These are phyloP conservation scores for Prunella vulgaris DNA, from an alignment of 257 asterid species.

Conservation along the genomic window DNA sequence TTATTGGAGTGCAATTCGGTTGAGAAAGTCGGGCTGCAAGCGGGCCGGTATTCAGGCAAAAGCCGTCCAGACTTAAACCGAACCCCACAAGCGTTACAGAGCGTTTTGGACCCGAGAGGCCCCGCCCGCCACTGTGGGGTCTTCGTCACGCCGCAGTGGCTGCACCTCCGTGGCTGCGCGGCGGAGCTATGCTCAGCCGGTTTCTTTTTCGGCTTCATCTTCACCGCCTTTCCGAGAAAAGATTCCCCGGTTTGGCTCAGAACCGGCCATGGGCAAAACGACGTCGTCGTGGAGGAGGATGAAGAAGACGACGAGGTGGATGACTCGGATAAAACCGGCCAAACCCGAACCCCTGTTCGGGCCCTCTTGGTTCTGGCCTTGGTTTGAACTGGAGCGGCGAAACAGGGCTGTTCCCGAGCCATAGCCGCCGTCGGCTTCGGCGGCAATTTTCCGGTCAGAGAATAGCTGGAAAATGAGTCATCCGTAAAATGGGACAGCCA, in stretches of 20 bases:
- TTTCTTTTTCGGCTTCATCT: slow-evolving; percentile 33
- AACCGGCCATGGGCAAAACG: slow-evolving; percentile 37
- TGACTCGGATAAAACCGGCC: slow-evolving; percentile 72
- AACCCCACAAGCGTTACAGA: slow-evolving; percentile 64
- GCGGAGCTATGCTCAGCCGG: slow-evolving; percentile 1
- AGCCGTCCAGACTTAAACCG: slow-evolving; percentile 63
- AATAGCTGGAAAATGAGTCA: slow-evolving; percentile 62
- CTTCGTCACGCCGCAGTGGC: slow-evolving; percentile 58
- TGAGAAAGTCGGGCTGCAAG: slow-evolving; percentile 63
- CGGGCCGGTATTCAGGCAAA: slow-evolving; percentile 62
- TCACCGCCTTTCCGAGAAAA: slow-evolving; percentile 20
- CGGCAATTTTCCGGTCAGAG: slow-evolving; percentile 43
- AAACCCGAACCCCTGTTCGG: slow-evolving; percentile 60
- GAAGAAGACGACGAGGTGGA: slow-evolving; percentile 66
- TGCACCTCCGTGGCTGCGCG: slow-evolving; percentile 48
- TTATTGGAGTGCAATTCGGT: slow-evolving; percentile 50
- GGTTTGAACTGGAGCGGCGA: slow-evolving; percentile 69
- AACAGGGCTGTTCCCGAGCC: slow-evolving; percentile 24
- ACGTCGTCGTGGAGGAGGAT: slow-evolving; percentile 40
- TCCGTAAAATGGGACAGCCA: slow-evolving; percentile 91
- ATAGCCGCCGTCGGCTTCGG: slow-evolving; percentile 26
- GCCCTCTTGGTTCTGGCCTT: slow-evolving; percentile 86
- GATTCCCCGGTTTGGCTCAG: slow-evolving; percentile 46
- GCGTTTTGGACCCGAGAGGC: slow-evolving; percentile 54
- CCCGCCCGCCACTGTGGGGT: slow-evolving; percentile 80